Evolutionary conservation across 2,329 filamentous ascomycete genomes (phyloP).

Genomic region (Neofusicoccum laricinum): DNA sequence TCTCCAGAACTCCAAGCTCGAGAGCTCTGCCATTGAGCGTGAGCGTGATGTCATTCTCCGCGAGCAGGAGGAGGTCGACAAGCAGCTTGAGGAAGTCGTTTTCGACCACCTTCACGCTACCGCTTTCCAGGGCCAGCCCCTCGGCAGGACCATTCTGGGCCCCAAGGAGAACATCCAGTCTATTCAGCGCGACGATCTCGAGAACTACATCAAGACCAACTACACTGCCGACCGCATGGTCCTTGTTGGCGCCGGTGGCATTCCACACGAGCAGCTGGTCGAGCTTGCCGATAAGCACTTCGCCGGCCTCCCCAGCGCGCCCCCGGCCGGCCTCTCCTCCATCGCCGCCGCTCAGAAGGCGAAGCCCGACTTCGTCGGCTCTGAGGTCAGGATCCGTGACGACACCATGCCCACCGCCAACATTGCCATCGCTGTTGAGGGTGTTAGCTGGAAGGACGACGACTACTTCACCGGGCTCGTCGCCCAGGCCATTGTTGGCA

Average conservation of each 20-base stretch:
- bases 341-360: slow-evolving; percentile 72
- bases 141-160: slow-evolving; percentile 95
- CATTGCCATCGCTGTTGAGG: slow-evolving; percentile 97
- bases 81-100: slow-evolving; percentile 98
- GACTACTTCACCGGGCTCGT: slow-evolving; percentile 99
- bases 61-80: slow-evolving; percentile 99
- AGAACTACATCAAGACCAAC: slow-evolving; percentile 98
- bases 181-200: slow-evolving; percentile 87
- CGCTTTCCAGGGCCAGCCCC: slow-evolving; percentile 92
- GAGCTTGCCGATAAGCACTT: slow-evolving; percentile 97
- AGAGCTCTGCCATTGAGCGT: slow-evolving; percentile 86
- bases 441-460: slow-evolving; percentile 98
- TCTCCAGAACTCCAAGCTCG: slow-evolving; percentile 98
- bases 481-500: slow-evolving; percentile 96
- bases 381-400: slow-evolving; percentile 91
- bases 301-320: slow-evolving; percentile 69
- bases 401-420: slow-evolving; percentile 95
- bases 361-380: slow-evolving; percentile 93
- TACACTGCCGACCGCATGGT: slow-evolving; percentile 99
- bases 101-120: slow-evolving; percentile 99
- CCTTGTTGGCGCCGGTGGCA: slow-evolving; percentile 88
- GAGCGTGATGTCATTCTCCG: slow-evolving; percentile 98
- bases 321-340: slow-evolving; percentile 71
- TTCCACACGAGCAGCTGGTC: slow-evolving; percentile 91
- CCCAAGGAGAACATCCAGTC: slow-evolving; percentile 97